These are phyloP conservation scores for Coleophoma eucalyptorum DNA, from an alignment of 2,329 filamentous ascomycete genomes.

Conservation along the genomic window DNA sequence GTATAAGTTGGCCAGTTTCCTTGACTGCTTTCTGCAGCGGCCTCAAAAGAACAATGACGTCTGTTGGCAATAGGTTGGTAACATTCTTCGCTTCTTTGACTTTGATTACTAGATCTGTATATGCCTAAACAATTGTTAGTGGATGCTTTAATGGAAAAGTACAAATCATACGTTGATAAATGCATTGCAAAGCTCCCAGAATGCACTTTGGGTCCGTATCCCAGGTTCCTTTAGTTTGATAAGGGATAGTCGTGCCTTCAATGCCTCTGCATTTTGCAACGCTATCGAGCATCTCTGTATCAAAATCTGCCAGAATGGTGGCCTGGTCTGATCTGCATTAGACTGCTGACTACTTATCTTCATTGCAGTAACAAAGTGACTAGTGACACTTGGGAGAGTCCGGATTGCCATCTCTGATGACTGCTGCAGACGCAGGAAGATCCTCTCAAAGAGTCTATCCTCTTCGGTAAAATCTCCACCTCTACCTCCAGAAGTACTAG, in stretches of 20 bases:
- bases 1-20: conserved; percentile 72
- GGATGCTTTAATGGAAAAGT: conserved; percentile 3
- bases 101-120: conserved; percentile 60
- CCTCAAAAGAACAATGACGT: conserved; percentile 70
- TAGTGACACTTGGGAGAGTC: conserved; percentile 65
- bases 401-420: conserved; percentile 72
- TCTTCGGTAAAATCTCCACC: conserved; percentile 65
- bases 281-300: conserved; percentile 68
- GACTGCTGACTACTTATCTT: conserved; percentile 59
- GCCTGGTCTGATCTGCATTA: conserved; percentile 54
- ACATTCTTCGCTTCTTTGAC: conserved; percentile 50
- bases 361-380: conserved; percentile 61
- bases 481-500: conserved; percentile 18
- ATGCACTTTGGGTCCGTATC: conserved; percentile 58
- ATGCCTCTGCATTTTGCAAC: conserved; percentile 67
- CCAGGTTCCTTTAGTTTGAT: conserved; percentile 85
- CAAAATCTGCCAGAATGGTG: conserved; percentile 65
- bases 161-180: conserved; percentile 50
- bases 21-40: conserved; percentile 81
- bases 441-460: conserved; percentile 75
- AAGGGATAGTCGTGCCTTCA: conserved; percentile 68
- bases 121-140: conserved; percentile 43
- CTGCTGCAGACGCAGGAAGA: conserved; percentile 71
- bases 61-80: conserved; percentile 49
- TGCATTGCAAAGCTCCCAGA: conserved; percentile 70